Evolutionary conservation across 1,139 yeast species (phyloP).

Genomic region (Candida pseudoviswanathii): DNA sequence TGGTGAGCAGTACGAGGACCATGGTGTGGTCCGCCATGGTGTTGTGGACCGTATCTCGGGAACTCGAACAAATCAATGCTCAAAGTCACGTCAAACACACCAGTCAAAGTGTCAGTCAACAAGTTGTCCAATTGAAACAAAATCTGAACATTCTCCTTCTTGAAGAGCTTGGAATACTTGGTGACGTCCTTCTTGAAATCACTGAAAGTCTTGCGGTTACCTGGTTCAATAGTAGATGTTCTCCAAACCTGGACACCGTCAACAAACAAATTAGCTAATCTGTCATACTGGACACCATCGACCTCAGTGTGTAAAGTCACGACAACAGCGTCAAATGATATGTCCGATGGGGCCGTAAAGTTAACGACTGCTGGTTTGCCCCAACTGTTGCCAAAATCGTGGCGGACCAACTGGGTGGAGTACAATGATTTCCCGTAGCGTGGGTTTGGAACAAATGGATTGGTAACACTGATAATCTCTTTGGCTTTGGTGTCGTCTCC

Average conservation of each 20-base stretch:
- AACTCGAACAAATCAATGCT: conserved; percentile 50
- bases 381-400: conserved; percentile 41
- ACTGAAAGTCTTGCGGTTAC: conserved; percentile 48
- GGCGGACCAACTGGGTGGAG: conserved; percentile 28
- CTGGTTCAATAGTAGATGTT: conserved; percentile 84
- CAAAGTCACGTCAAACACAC: conserved; percentile 59
- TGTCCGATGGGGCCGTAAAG: conserved; percentile 29
- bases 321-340: conserved; percentile 60
- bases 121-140: conserved; percentile 69
- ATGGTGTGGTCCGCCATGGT: conserved; percentile 2
- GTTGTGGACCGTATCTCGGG: conserved; percentile 6
- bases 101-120: conserved; percentile 57
- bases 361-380: conserved; percentile 33
- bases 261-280: conserved; percentile 70
- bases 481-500: conserved; percentile 8
- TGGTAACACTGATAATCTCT: conserved; percentile 29
- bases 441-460: conserved; percentile 31
- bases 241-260: conserved; percentile 78
- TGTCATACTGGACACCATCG: conserved; percentile 73
- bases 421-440: conserved; percentile 33
- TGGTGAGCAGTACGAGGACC: neutral
- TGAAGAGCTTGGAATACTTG: conserved; percentile 54
- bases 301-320: conserved; percentile 60
- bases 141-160: conserved; percentile 29
- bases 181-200: conserved; percentile 65